These are phyloP conservation scores for Pilatotrama ljubarskyi DNA, from an alignment of 768 basidiomycete genomes.

Conservation along the genomic window DNA sequence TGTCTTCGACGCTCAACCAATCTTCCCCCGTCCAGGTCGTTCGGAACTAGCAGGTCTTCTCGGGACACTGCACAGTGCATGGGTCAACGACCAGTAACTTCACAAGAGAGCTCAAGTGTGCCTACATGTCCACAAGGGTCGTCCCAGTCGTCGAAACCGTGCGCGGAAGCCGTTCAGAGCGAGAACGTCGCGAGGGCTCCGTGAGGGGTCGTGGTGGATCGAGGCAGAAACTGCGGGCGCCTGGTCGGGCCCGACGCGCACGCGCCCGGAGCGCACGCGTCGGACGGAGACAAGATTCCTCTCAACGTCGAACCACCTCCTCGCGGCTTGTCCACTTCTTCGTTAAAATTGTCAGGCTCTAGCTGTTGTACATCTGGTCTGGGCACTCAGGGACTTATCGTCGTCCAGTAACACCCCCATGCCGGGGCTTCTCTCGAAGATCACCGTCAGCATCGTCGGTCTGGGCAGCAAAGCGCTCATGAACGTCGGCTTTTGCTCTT, in stretches of 20 bases:
- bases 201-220: neutral
- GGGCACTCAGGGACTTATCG: too few relatives aligned
- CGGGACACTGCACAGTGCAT: too few relatives aligned
- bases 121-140: neutral
- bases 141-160: constrained; percentile 6
- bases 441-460: constrained; percentile 67
- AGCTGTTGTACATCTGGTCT: too few relatives aligned
- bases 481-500: constrained; percentile 61
- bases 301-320: neutral
- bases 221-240: constrained; percentile 1
- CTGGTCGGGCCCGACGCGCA: neutral
- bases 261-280: neutral
- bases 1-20: too few relatives aligned
- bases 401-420: neutral
- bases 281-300: neutral
- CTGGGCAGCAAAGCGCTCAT: constrained; percentile 79
- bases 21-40: too few relatives aligned
- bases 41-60: too few relatives aligned
- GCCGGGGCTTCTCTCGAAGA: constrained; percentile 48
- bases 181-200: neutral
- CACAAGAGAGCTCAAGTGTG: neutral
- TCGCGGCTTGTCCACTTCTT: neutral
- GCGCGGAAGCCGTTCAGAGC: neutral
- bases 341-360: neutral
- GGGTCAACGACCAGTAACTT: neutral